Evolutionary conservation across 805 yeast genomes (phyloP), one percentile per base, ranked within the genome.

Genomic region (Priceomyces fermenticarens): DNA sequence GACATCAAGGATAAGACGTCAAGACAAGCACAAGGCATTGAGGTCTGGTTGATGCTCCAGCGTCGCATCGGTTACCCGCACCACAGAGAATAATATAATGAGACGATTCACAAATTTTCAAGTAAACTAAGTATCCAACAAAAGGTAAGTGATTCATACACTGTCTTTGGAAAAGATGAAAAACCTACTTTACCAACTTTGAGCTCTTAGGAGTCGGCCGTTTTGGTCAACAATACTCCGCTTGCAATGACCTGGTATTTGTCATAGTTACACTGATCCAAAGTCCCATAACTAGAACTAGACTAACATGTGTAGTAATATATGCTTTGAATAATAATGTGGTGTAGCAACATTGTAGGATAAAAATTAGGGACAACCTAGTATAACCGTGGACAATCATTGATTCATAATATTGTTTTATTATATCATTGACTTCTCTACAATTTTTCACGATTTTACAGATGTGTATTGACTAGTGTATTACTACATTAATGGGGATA

Each of bases 201-300:
- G 74, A 69, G 73, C 73, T 48, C 47, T 44, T 49, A 49, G 50
- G 62, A 51, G 62, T 34, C 61, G 61, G 51, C 74, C 81, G 79
- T 74, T 72, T 80, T 79, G 73, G 76, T 69, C 73, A 35, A 72
- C 62, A 52, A 59, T 49, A 55, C 60, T 58, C 58, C 63, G 52
- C 58, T 56, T 67, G 81, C 80, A 53, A 70, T 78, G 83, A 78
- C 67, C 61, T 63, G 83, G 85, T 78, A 83, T 71, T 71, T 73
- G 91, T 85, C 90, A 85, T 85, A 85, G 90, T 84, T 84, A 84
- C 90, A 83, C 90, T 83, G 90, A 83, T 51, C 33, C 15, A 23
- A 36, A 36, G 4, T 26, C 31, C 27, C 14, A 13, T 13, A n/a
- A 12, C 8, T 35, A 35, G 38, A 30, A 35, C n/a, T 34, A 35